These are phyloP conservation scores for Raddia distichophylla DNA, from an alignment of 176 grass and related monocot genomes.

Conservation along the genomic window DNA sequence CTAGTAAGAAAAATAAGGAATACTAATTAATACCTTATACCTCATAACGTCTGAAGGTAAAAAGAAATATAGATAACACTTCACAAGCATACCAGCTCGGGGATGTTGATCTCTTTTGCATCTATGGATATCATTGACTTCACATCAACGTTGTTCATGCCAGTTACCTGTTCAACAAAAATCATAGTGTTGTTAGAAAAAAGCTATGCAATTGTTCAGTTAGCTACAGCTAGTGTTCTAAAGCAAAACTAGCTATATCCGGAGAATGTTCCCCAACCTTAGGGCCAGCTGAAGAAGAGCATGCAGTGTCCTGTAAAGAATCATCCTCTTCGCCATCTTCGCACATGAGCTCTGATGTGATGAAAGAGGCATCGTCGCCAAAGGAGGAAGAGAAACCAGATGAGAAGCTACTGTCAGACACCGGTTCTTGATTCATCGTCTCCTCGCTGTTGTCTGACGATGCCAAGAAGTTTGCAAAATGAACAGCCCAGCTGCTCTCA, in stretches of 20 bases:
- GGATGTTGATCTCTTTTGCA: slow-evolving; percentile 31
- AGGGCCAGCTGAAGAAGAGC: slow-evolving; percentile 47
- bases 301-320: slow-evolving; percentile 67
- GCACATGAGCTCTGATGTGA: slow-evolving; percentile 54
- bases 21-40: background rate
- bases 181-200: slow-evolving; percentile 14
- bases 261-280: slow-evolving; percentile 46
- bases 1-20: slow-evolving; percentile 31
- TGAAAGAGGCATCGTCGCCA: slow-evolving; percentile 32
- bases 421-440: background rate
- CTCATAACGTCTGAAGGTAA: background rate
- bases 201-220: background rate
- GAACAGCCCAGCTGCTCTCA: slow-evolving; percentile 59
- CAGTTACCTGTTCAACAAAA: slow-evolving; percentile 32
- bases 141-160: slow-evolving; percentile 34
- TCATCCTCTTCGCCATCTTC: slow-evolving; percentile 36
- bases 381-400: slow-evolving; percentile 48
- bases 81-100: slow-evolving; percentile 30
- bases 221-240: background rate
- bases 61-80: background rate
- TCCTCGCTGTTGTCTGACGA: slow-evolving; percentile 26
- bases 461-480: slow-evolving; percentile 48
- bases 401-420: slow-evolving; percentile 44
- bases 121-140: slow-evolving; percentile 43
- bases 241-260: too few species aligned